Evolutionary conservation across 768 basidiomycete genomes (phyloP).

Genomic region (Boletus tylopilopsis): DNA sequence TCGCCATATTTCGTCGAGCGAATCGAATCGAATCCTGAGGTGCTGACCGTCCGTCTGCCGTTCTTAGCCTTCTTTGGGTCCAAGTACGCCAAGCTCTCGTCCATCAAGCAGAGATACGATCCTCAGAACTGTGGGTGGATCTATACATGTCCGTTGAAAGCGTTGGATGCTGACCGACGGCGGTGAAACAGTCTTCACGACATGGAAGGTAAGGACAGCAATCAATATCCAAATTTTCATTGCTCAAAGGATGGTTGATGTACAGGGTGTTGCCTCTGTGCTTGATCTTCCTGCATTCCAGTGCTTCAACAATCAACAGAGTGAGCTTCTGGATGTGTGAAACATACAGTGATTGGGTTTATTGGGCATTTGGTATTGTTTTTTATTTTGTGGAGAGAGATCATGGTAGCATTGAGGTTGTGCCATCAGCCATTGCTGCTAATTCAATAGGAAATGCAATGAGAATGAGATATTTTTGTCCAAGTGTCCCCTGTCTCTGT

Average conservation of each 20-base stretch:
- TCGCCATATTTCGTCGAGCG: background rate
- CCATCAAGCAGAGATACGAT: slow-evolving; percentile 23
- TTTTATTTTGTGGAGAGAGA: too few relatives aligned
- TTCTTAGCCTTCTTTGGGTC: slow-evolving; percentile 19
- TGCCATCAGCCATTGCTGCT: too few relatives aligned
- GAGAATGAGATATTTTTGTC: too few relatives aligned
- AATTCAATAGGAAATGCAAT: too few relatives aligned
- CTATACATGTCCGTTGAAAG: background rate
- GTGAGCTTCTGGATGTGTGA: background rate
- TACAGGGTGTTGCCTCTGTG: slow-evolving; percentile 3
- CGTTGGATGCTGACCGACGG: background rate
- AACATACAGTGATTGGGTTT: too few relatives aligned
- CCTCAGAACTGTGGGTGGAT: slow-evolving; percentile 15
- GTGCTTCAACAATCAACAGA: background rate
- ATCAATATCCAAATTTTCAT: too few relatives aligned
- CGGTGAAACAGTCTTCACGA: slow-evolving; percentile 15
- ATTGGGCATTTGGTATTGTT: too few relatives aligned
- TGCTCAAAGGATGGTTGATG: background rate
- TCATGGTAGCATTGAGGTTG: too few relatives aligned
- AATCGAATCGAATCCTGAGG: background rate
- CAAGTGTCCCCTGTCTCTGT: too few relatives aligned
- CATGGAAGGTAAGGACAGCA: slow-evolving; percentile 18
- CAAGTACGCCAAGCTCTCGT: slow-evolving; percentile 14
- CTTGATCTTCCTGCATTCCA: slow-evolving; percentile 1
- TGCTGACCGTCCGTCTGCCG: background rate